These are phyloP conservation scores for Agarophyton chilense DNA, from an alignment of 23 red algal genomes.

Conservation along the genomic window DNA sequence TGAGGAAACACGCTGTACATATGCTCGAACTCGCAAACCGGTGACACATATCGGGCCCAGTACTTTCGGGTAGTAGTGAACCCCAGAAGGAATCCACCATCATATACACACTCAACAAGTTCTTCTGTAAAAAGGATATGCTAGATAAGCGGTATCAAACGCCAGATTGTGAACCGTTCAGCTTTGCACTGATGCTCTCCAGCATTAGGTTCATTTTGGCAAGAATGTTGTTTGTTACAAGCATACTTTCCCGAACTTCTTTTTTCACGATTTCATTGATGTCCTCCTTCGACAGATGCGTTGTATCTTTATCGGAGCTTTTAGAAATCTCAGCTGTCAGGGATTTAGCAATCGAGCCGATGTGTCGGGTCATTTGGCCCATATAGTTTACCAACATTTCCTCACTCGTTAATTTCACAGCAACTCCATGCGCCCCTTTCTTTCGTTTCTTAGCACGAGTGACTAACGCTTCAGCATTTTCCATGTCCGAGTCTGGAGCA, in stretches of 20 bases:
- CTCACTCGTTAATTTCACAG: background rate
- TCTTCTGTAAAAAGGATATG: background rate
- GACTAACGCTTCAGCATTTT: background rate
- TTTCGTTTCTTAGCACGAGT: constrained; percentile 5
- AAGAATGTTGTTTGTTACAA: constrained; percentile 21
- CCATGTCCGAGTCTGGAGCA: background rate
- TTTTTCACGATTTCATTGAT: constrained; percentile 26
- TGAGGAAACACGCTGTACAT: too few relatives aligned
- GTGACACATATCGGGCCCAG: too few relatives aligned
- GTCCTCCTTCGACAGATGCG: constrained; percentile 7
- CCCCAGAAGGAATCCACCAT: too few relatives aligned
- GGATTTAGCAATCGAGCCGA: constrained; percentile 3
- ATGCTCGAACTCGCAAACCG: too few relatives aligned
- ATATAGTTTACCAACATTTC: constrained; percentile 6
- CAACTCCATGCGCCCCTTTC: background rate
- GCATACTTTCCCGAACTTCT: constrained; percentile 30
- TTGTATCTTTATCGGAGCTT: background rate
- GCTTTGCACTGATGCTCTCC: constrained; percentile 22
- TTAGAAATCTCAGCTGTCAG: background rate
- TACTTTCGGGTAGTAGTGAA: too few relatives aligned
- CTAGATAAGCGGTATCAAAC: background rate
- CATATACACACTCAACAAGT: too few relatives aligned
- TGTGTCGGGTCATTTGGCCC: constrained; percentile 2
- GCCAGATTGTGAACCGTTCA: background rate
- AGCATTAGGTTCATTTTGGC: constrained; percentile 30